Base-by-base conservation (phyloP, 139 green algal species). In the Spirogloea muscicola region DNA sequence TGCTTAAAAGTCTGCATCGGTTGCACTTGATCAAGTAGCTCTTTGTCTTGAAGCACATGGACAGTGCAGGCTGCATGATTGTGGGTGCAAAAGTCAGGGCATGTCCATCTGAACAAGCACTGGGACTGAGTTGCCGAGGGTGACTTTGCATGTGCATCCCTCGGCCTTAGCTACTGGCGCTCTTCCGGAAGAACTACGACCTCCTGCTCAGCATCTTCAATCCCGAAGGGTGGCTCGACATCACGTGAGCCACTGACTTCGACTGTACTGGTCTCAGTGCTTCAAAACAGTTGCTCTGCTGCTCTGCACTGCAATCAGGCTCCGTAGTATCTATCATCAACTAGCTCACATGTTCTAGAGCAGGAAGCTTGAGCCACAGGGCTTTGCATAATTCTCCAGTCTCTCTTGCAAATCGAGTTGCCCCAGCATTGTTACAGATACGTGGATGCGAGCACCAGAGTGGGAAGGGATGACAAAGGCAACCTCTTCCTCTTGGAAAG, bases 191-290 rank as follows among this genome's bases (percentile, higher is more conserved):
- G 33, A 93, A 91, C 58, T 91, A 91, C 25, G 82, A 90, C 51
- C 59, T 96, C 64, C 83, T 96, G 81, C 83, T 96, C 44, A 79
- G 57, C 18, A 90, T 94, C 29, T 96, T 96, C 89, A 96, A 96
- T 73, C 91, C 91, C 18, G 85, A 93, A 33, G 90, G 90, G 31
- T 90, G 87, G 83, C 78, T 96, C 38, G 90, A 96, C 52, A 91
- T 94, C 49, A 94, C 90, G 0, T 95, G 46, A 51, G 33, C 59
- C 6, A 31, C 13, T n/a, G n/a, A n/a, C n/a, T n/a, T n/a, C n/a
- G n/a, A n/a, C n/a, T n/a, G n/a, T n/a, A n/a, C n/a, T 6, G 9
- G 31, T 62, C n/a, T n/a, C n/a, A n/a, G n/a, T n/a, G n/a, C n/a
- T n/a, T n/a, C n/a, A n/a, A n/a, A n/a, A n/a, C n/a, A n/a, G n/a